Evolutionary conservation across 2,329 filamentous ascomycete species (phyloP).

Genomic region (Aureobasidium melanogenum): DNA sequence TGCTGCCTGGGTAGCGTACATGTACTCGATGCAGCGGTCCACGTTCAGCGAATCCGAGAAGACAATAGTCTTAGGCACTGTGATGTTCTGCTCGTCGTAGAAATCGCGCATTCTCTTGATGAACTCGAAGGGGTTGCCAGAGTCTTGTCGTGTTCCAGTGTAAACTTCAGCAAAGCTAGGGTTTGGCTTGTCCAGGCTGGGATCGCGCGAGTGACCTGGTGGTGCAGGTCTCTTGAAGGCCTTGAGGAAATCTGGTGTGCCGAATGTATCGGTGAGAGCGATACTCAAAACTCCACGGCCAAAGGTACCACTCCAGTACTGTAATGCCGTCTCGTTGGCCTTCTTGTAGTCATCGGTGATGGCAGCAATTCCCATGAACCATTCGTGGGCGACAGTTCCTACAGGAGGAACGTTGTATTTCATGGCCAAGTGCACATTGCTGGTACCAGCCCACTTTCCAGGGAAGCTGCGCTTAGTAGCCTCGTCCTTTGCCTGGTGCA

Average conservation of each 20-base stretch:
- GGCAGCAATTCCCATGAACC: constrained; percentile 98
- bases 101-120: constrained; percentile 71
- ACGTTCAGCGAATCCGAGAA: constrained; percentile 95
- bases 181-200: constrained; percentile 14
- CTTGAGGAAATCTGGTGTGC: constrained; percentile 78
- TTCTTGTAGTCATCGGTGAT: constrained; percentile 76
- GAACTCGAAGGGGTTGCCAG: constrained; percentile 74
- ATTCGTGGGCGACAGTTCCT: constrained; percentile 91
- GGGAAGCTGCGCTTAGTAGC: constrained; percentile 47
- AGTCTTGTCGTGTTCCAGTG: constrained; percentile 79
- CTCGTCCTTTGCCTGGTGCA: constrained; percentile 67
- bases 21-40: constrained; percentile 84
- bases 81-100: constrained; percentile 67
- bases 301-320: constrained; percentile 87
- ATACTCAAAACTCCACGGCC: constrained; percentile 73
- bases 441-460: constrained; percentile 77
- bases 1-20: constrained; percentile 66
- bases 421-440: constrained; percentile 96
- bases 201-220: constrained; percentile 13
- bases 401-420: constrained; percentile 76
- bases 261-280: constrained; percentile 92
- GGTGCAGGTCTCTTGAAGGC: constrained; percentile 67
- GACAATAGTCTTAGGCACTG: constrained; percentile 76
- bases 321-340: constrained; percentile 75
- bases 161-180: constrained; percentile 73